Evolutionary conservation across 2,329 filamentous ascomycete species (phyloP).

Genomic region (Aspergillus amoenus): DNA sequence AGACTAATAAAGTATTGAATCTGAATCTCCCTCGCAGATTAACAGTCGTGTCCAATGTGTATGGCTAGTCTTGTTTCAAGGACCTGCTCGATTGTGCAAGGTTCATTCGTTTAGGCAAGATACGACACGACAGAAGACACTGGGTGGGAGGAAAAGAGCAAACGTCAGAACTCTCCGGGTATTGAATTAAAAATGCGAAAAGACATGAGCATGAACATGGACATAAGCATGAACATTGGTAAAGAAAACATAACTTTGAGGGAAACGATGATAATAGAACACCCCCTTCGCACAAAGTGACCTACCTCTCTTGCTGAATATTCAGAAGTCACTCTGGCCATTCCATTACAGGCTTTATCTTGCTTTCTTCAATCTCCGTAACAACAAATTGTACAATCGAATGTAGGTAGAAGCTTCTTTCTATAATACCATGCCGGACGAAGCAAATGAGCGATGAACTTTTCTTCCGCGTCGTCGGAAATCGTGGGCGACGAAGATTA

Average conservation of each 20-base stretch:
- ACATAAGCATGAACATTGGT: conserved; percentile 8
- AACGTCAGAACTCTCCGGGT: conserved; percentile 26
- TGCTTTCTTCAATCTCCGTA: conserved; percentile 8
- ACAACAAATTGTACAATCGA: conserved; percentile 23
- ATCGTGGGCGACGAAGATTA: conserved; percentile 26
- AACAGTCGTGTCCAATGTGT: neutral
- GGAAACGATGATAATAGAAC: neutral
- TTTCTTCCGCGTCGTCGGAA: conserved; percentile 9
- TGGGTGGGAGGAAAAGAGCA: conserved; percentile 10
- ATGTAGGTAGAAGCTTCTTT: conserved; percentile 16
- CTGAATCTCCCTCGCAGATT: neutral
- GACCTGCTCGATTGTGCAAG: neutral
- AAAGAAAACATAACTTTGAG: conserved; percentile 4
- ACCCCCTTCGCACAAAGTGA: neutral
- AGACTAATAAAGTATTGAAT: no score
- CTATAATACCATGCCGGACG: conserved; percentile 12
- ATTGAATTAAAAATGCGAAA: conserved; percentile 23
- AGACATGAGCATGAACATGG: conserved; percentile 7
- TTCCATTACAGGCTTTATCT: conserved; percentile 10
- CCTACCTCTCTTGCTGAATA: conserved; percentile 20
- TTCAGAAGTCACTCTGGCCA: conserved; percentile 6
- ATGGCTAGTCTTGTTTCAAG: neutral
- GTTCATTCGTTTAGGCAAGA: neutral
- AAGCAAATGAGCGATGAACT: conserved; percentile 17
- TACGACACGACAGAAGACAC: conserved; percentile 5